These are phyloP conservation scores for Flaveria bidentis DNA, from an alignment of 129 eudicot species.

Conservation along the genomic window DNA sequence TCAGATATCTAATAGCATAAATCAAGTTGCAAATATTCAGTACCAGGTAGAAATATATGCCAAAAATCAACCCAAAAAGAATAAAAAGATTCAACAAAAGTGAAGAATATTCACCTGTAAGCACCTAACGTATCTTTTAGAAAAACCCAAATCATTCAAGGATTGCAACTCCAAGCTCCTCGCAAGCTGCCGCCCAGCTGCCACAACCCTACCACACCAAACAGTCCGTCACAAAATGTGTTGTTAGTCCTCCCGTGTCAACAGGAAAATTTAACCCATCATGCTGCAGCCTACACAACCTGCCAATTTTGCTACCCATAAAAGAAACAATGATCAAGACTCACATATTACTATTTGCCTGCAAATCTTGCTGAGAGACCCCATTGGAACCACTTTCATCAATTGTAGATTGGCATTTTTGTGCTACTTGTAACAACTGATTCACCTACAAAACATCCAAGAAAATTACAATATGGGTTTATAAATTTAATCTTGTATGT, in stretches of 20 bases:
- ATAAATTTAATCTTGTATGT: neutral
- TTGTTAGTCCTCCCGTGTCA: neutral
- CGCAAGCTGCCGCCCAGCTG: conserved; percentile 89
- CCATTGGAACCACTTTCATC: conserved; percentile 82
- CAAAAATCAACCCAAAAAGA: conserved; percentile 4
- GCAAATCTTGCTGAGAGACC: conserved; percentile 80
- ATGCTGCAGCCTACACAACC: neutral
- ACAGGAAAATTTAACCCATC: neutral
- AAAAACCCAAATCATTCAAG: conserved; percentile 84
- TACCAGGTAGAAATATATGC: conserved; percentile 18
- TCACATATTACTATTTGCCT: conserved; percentile 82
- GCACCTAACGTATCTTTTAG: conserved; percentile 90
- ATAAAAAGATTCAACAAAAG: neutral
- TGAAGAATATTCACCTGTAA: conserved; percentile 55
- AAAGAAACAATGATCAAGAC: conserved; percentile 25
- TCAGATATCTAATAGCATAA: conserved; percentile 75
- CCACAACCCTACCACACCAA: conserved; percentile 65
- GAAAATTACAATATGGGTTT: neutral
- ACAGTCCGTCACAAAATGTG: conserved; percentile 4
- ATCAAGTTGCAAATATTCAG: neutral
- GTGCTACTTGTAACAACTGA: conserved; percentile 86
- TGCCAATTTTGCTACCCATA: neutral
- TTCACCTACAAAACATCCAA: conserved; percentile 58
- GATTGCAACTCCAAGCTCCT: conserved; percentile 85
- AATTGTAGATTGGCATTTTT: conserved; percentile 82